These are phyloP conservation scores for Bombardia bombarda DNA, from an alignment of 495 filamentous ascomycete genomes.

Conservation along the genomic window DNA sequence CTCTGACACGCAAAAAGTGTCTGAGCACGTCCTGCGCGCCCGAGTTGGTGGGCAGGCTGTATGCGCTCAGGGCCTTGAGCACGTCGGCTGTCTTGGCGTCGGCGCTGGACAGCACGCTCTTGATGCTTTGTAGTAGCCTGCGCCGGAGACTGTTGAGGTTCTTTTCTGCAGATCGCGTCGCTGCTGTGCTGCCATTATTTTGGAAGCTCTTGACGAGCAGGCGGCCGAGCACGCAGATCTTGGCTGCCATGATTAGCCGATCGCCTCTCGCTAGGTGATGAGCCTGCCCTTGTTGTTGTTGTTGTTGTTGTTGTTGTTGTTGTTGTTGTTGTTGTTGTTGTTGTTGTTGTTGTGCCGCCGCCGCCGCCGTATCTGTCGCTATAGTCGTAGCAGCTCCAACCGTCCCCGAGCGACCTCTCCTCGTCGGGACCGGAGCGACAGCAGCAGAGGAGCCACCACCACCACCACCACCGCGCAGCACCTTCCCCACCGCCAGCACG, in stretches of 20 bases:
- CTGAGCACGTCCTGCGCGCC: conserved; percentile 71
- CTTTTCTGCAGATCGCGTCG: conserved; percentile 45
- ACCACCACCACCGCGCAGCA: conserved; percentile 15
- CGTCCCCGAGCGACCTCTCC: conserved; percentile 22
- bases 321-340: no score
- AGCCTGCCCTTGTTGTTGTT: no score
- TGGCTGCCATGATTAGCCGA: conserved; percentile 61
- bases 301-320: no score
- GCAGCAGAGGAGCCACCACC: no score
- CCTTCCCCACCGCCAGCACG: conserved; percentile 24
- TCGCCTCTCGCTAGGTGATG: conserved; percentile 20
- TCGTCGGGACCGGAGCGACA: no score
- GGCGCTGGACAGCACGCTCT: conserved; percentile 50
- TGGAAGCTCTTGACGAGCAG: conserved; percentile 40
- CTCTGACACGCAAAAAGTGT: conserved; percentile 72
- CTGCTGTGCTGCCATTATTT: conserved; percentile 37
- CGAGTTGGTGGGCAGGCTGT: conserved; percentile 73
- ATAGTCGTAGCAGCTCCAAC: no score
- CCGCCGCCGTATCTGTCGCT: no score
- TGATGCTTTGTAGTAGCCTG: conserved; percentile 56
- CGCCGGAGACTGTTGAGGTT: conserved; percentile 51
- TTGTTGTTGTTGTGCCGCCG: no score
- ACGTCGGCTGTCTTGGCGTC: conserved; percentile 30
- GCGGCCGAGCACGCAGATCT: conserved; percentile 67
- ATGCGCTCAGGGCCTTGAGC: conserved; percentile 67